Conservation (phyloP, 1,284 basidiomycete genomes). For the Naganishia sp. region DNA sequence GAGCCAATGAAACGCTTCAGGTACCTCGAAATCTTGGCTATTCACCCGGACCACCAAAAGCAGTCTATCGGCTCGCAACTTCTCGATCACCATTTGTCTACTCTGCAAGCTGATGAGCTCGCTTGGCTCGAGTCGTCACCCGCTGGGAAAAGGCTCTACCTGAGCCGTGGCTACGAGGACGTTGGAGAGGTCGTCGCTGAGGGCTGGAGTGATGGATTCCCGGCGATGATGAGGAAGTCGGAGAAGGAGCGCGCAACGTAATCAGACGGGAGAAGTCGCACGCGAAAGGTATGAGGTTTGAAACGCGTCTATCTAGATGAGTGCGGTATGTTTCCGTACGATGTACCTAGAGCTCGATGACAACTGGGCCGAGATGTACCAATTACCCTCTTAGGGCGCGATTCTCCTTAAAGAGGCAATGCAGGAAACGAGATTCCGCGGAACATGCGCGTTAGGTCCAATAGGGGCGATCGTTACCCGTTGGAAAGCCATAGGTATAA, state of each 20-base stretch:
- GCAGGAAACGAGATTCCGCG: too few species aligned
- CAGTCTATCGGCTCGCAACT: conserved; percentile 26
- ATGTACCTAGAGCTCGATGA: too few species aligned
- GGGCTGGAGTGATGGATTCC: conserved; percentile 31
- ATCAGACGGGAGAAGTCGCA: not conserved
- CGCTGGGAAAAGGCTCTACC: conserved; percentile 26
- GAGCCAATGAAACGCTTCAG: not conserved
- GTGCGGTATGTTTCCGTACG: too few species aligned
- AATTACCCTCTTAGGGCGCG: too few species aligned
- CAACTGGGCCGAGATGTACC: too few species aligned
- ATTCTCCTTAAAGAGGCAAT: too few species aligned
- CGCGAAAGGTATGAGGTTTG: not conserved
- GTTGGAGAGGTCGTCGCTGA: conserved; percentile 28
- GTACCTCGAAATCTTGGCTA: conserved; percentile 30
- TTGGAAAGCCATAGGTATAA: too few species aligned
- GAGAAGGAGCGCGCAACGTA: not conserved
- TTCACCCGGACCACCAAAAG: conserved; percentile 29
- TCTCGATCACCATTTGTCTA: conserved; percentile 30
- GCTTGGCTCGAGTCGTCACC: conserved; percentile 30
- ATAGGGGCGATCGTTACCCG: too few species aligned
- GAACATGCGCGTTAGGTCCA: too few species aligned
- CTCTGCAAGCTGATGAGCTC: conserved; percentile 1
- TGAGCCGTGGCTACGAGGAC: conserved; percentile 30
- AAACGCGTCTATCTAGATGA: not conserved
- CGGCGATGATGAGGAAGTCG: conserved; percentile 29